Percentiles rank a stretch among this genome's conserved stretches.
Evolutionary conservation across 179 eudicot genomes (phyloP).

Genomic region (Heliamphora pulchella): DNA sequence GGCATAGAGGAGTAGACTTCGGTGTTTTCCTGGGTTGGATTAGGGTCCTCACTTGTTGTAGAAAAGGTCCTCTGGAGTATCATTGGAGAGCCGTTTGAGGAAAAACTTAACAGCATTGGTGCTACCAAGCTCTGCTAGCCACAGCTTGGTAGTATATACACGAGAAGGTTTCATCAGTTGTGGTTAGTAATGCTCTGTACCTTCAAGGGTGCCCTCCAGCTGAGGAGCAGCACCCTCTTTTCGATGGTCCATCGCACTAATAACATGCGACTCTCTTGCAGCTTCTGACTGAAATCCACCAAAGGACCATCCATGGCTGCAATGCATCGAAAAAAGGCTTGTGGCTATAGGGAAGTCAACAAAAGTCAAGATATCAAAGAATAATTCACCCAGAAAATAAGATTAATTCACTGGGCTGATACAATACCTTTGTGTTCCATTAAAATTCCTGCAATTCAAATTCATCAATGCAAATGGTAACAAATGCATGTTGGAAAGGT

Average conservation of each 20-base stretch:
- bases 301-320: background rate
- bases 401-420: background rate
- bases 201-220: conserved; percentile 18
- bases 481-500: conserved; percentile 11
- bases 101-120: background rate
- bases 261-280: conserved; percentile 14
- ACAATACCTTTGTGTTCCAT: background rate
- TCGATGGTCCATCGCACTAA: conserved; percentile 15
- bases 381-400: background rate
- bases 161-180: background rate
- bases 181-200: background rate
- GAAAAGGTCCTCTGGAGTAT: background rate
- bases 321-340: conserved; percentile 2
- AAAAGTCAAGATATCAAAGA: background rate
- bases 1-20: conserved; percentile 6
- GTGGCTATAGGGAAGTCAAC: conserved; percentile 8
- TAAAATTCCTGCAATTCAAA: background rate
- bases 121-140: conserved; percentile 10
- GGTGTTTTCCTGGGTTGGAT: background rate
- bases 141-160: background rate
- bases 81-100: background rate
- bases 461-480: conserved; percentile 10
- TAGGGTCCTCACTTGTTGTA: background rate
- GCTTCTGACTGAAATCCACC: background rate
- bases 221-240: conserved; percentile 12